Conservation (phyloP, 2,329 filamentous ascomycete genomes). For the Fusarium musae region DNA sequence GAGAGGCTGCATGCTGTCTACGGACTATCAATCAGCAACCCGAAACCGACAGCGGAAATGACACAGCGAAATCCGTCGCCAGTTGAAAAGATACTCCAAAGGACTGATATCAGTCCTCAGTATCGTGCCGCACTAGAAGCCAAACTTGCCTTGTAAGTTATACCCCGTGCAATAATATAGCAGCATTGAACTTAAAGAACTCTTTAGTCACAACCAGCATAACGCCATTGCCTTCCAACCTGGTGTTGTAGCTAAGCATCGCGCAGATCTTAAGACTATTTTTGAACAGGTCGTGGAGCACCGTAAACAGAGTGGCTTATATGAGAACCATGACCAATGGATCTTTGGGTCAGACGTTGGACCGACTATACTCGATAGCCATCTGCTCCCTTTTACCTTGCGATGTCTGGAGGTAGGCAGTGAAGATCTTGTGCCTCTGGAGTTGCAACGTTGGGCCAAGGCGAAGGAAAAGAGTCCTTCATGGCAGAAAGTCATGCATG, state of each 20-base stretch:
- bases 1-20: constrained; percentile 9
- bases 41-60: constrained; percentile 17
- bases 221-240: constrained; percentile 19
- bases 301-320: constrained; percentile 9
- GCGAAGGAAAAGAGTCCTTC: constrained; percentile 4
- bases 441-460: constrained; percentile 16
- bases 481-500: constrained; percentile 24
- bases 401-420: constrained; percentile 21
- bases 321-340: constrained; percentile 1
- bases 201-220: constrained; percentile 1
- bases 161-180: fast-evolving
- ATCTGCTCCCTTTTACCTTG: constrained; percentile 18
- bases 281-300: constrained; percentile 5
- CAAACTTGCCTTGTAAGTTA: constrained; percentile 13
- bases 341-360: constrained; percentile 13
- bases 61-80: constrained; percentile 9
- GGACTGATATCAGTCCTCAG: constrained; percentile 4
- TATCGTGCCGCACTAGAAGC: constrained; percentile 9
- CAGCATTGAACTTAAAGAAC: not conserved
- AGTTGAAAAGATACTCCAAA: constrained; percentile 8
- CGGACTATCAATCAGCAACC: constrained; percentile 17
- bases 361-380: constrained; percentile 25
- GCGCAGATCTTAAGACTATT: not conserved
- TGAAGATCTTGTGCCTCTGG: constrained; percentile 13
- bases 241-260: constrained; percentile 8